Base-by-base conservation (phyloP, 768 basidiomycete genomes). In the Glaciozyma martinii region DNA sequence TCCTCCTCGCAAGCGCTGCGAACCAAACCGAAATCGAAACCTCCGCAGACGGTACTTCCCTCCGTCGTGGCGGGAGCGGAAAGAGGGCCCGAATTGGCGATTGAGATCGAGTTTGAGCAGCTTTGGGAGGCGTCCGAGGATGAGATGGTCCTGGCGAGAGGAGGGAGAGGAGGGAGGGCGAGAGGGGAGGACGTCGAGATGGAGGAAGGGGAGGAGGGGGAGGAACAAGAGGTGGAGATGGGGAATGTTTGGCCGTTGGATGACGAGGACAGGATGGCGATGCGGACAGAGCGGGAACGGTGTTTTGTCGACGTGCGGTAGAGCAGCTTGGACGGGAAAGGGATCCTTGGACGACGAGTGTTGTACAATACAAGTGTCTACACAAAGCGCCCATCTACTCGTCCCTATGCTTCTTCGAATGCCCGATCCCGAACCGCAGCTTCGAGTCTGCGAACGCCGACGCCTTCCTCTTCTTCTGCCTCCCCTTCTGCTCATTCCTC, bases 71-170 rank as follows among this genome's bases (percentile, higher is more conserved):
- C 63, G n/a, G 57, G 50, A 16, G 65, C 44, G 27, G 60, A 40
- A 43, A 46, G 66, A 16, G 60, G 62, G 2, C 59, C 61, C 6
- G 72, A 68, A 18, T 56, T 63, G 13, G 71, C 72, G 13, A 44
- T 79, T 44, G 76, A 79, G 49, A 72, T 78, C 33, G 79, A 80
- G 67, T 80, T 80, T 68, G 78, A 80, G 65, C 77, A 76, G 61
- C 56, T 74, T 74, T 92, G 89, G 44, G 85, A 87, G 76, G 57
- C 60, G 30, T 56, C 13, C 3, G 50, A 56, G 53, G 88, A 92
- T 25, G 87, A 86, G 50, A 89, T 80, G 33, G 90, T 74, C 33
- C 84, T 79, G 74, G 92, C 88, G 59, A 13, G 83, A 76, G 23
- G 79, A 82, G 19, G 56, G 42, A 29, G 25, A 29, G 42, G 40